Evolutionary conservation across 1,139 yeast genomes (phyloP).

Genomic region (Kodamaea derodonti): DNA sequence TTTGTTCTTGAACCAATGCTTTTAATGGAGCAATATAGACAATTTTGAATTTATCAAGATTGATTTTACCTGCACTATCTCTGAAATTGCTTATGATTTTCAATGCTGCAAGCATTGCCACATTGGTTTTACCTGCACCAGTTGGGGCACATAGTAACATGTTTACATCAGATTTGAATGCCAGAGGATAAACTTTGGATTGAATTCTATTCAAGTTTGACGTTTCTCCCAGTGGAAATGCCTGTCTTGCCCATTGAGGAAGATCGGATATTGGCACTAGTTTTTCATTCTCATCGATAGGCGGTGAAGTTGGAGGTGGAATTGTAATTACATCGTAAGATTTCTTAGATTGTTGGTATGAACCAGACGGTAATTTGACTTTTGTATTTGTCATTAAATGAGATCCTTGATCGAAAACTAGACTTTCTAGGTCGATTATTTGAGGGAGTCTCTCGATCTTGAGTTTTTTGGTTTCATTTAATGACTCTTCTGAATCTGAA

Average conservation of each 20-base stretch:
- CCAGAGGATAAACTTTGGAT: slow-evolving; percentile 74
- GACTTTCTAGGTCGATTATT: slow-evolving; percentile 58
- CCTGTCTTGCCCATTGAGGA: slow-evolving; percentile 80
- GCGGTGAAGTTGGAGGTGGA: slow-evolving; percentile 59
- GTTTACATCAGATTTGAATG: slow-evolving; percentile 68
- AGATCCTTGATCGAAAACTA: slow-evolving; percentile 69
- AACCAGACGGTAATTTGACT: slow-evolving; percentile 75
- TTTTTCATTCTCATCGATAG: slow-evolving; percentile 43
- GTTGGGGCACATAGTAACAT: slow-evolving; percentile 93
- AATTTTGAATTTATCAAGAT: slow-evolving; percentile 61
- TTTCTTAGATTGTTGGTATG: slow-evolving; percentile 70
- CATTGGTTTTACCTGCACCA: slow-evolving; percentile 98
- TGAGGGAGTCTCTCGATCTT: slow-evolving; percentile 39
- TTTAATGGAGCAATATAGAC: slow-evolving; percentile 93
- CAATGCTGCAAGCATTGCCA: slow-evolving; percentile 78
- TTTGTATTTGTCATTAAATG: slow-evolving; percentile 64
- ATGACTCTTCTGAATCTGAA: slow-evolving; percentile 5
- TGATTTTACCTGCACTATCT: slow-evolving; percentile 44
- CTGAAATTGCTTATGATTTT: slow-evolving; percentile 57
- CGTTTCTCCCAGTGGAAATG: slow-evolving; percentile 70
- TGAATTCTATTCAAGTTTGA: slow-evolving; percentile 74
- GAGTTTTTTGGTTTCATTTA: slow-evolving; percentile 6
- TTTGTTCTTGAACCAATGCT: slow-evolving; percentile 94
- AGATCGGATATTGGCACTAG: slow-evolving; percentile 58
- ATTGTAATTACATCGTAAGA: slow-evolving; percentile 84